Base-by-base conservation (phyloP, 2,329 filamentous ascomycete species). In the Emericellopsis cladophorae region DNA sequence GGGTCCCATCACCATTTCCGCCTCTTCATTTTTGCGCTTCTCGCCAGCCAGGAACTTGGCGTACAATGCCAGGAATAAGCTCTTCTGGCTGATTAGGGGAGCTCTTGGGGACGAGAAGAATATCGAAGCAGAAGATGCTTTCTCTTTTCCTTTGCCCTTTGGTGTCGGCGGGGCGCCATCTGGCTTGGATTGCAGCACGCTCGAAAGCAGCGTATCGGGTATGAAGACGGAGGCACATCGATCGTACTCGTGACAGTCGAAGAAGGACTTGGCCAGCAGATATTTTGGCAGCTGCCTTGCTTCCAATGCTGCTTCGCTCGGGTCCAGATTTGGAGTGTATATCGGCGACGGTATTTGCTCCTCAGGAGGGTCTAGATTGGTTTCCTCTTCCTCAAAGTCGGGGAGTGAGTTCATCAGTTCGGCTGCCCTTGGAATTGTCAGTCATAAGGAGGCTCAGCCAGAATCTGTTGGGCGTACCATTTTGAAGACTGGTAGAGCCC, bases 401-500 rank as follows among this genome's bases (percentile, higher is more conserved):
- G 83, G 74, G 33, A 96, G 78, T 3, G 92, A 84, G 54, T 84
- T 86, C 43, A 96, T 77, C 49, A 96, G 79, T 65, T 98, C 92
- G 52, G 92, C 90, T 37, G 89, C 86, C 90, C 90, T 95, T 55
- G 32, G n/a, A 5, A 37, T n/a, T 7, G 16, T 26, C 16, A 22
- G 36, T 21, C 14, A 37, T 3, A 4, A 4, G 18, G 32, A 31
- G 23, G 32, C 8, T 4, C 32, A 21, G 32, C 26, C 5, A 15
- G 32, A 10, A 35, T 4, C 31, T 5, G 26, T 15, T 21, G 15
- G 21, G 10, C 52, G 42, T 58, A 95, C 92, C 92, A 98, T 78
- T 96, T 96, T 23, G 92, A 82, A 7, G 90, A 92, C 54, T 95
- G 89, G 55, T 95, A 96, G 11, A 98, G 74, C 59, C 92, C 95